Conservation (phyloP, 495 filamentous ascomycete species). For the Hypomontagnella submonticulosa region DNA sequence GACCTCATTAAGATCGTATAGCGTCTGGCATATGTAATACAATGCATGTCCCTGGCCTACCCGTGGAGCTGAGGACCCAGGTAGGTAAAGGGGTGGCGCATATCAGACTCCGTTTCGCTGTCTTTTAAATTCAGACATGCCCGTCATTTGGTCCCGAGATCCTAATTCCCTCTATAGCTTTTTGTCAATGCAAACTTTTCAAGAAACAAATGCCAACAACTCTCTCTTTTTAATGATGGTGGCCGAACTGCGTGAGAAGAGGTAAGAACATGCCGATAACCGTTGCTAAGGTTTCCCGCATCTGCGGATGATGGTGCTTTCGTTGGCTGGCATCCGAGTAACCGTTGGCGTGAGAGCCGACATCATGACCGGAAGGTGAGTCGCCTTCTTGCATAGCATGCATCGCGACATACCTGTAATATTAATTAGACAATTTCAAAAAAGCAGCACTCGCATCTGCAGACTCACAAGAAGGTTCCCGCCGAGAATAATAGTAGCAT, state of each 20-base stretch:
- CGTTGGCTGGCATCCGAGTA: conserved; percentile 70
- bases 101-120: conserved; percentile 5
- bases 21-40: conserved; percentile 16
- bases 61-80: background rate
- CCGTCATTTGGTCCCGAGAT: conserved; percentile 25
- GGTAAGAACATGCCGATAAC: conserved; percentile 92
- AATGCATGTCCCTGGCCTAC: conserved; percentile 15
- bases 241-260: conserved; percentile 87
- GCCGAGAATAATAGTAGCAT: conserved; percentile 91
- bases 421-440: conserved; percentile 34
- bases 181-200: conserved; percentile 29
- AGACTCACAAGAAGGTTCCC: conserved; percentile 90
- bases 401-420: conserved; percentile 91
- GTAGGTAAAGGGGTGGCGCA: conserved; percentile 3
- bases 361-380: conserved; percentile 58
- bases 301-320: conserved; percentile 63
- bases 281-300: conserved; percentile 76
- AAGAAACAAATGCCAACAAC: conserved; percentile 12
- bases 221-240: conserved; percentile 71
- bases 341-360: conserved; percentile 68
- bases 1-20: conserved; percentile 21
- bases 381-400: conserved; percentile 94
- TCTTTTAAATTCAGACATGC: conserved; percentile 14
- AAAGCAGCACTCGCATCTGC: background rate
- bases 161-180: conserved; percentile 34